These are phyloP conservation scores for Aquilaria malaccensis DNA, from an alignment of 345 rosid species.

Conservation along the genomic window DNA sequence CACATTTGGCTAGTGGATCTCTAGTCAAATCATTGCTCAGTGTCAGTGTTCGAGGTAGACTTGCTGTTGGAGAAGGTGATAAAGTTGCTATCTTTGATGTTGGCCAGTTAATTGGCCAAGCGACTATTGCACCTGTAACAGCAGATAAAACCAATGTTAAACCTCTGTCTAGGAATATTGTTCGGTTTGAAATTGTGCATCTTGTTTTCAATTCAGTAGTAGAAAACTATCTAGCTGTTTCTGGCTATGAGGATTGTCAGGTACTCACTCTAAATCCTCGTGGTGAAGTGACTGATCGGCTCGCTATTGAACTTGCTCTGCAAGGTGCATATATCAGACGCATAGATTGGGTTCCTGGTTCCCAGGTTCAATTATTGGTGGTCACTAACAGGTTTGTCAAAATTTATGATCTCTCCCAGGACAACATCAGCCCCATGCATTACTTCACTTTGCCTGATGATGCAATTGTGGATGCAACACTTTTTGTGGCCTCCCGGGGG, in stretches of 20 bases:
- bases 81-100: constrained; percentile 95
- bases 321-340: constrained; percentile 92
- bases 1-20: constrained; percentile 80
- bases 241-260: constrained; percentile 98
- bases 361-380: constrained; percentile 88
- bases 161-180: constrained; percentile 90
- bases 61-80: constrained; percentile 99
- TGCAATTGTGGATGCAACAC: constrained; percentile 79
- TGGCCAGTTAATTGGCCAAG: constrained; percentile 91
- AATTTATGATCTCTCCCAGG: constrained; percentile 94
- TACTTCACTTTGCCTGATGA: constrained; percentile 83
- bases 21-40: constrained; percentile 93
- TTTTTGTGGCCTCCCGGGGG: constrained; percentile 75
- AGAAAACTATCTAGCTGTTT: constrained; percentile 93
- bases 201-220: constrained; percentile 70
- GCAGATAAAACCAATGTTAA: constrained; percentile 95
- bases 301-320: constrained; percentile 91
- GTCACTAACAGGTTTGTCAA: constrained; percentile 88
- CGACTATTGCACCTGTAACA: constrained; percentile 78
- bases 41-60: constrained; percentile 87
- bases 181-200: constrained; percentile 96
- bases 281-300: constrained; percentile 95
- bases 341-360: constrained; percentile 94
- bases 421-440: constrained; percentile 89
- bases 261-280: constrained; percentile 87